Conservation (phyloP, 495 filamentous ascomycete genomes). For the Terfezia claveryi region DNA sequence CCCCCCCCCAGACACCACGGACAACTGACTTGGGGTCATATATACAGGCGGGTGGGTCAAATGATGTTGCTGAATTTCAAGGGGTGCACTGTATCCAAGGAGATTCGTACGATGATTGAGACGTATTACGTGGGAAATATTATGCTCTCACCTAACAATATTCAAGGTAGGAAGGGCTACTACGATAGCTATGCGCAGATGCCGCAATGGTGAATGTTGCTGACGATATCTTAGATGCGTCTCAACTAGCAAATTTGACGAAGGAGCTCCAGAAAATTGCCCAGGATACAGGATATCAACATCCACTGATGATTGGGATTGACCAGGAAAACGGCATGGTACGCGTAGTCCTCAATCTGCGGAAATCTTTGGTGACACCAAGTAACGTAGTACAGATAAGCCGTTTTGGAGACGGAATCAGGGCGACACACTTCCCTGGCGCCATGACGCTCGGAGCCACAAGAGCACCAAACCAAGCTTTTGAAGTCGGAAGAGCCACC, state of each 20-base stretch:
- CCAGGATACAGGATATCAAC: slow-evolving; percentile 16
- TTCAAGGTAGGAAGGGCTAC: slow-evolving; percentile 8
- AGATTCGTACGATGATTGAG: slow-evolving; percentile 20
- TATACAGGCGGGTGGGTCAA: slow-evolving; percentile 16
- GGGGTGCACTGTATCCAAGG: slow-evolving; percentile 16
- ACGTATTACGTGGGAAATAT: slow-evolving; percentile 20
- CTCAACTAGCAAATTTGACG: slow-evolving; percentile 18
- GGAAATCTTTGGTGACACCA: background rate
- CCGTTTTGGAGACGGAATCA: slow-evolving; percentile 18
- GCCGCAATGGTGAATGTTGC: background rate
- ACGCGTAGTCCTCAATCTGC: background rate
- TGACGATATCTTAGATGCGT: slow-evolving; percentile 8
- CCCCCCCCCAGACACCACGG: background rate
- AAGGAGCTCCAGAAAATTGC: slow-evolving; percentile 20
- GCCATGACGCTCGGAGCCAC: slow-evolving; percentile 20
- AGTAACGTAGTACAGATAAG: slow-evolving; percentile 18
- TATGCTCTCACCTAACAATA: slow-evolving; percentile 16
- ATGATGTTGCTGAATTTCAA: slow-evolving; percentile 21
- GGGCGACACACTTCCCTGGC: slow-evolving; percentile 21
- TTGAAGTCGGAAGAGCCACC: slow-evolving; percentile 21
- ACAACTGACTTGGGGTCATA: background rate
- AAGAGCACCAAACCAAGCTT: slow-evolving; percentile 18
- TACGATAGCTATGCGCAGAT: background rate
- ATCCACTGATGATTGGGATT: slow-evolving; percentile 21
- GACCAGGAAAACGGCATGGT: slow-evolving; percentile 23